Evolutionary conservation across 108 stramenopile species (phyloP), one percentile per base, ranked within the genome.

Genomic region (Fistulifera solaris): DNA sequence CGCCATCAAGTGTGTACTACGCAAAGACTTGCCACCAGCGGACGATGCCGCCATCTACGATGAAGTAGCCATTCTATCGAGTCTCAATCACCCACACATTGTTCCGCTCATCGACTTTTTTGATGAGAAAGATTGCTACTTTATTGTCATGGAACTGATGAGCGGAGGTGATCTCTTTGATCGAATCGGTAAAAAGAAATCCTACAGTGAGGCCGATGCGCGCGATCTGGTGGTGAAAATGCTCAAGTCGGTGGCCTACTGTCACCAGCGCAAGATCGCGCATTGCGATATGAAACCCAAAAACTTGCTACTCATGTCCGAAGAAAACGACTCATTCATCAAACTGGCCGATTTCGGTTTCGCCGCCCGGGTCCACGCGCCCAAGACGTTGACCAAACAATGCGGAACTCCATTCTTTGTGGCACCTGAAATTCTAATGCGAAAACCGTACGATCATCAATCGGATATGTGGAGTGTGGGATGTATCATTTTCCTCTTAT

Each of bases 401-500:
- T 95, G 91, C 41, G 94, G 94, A 8, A 93, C 94, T 22, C 94
- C 94, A 2, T 93, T 91, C 50, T 96, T 95, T 62, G 92, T 98
- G n/a, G 89, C 97, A 7, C 97, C 95, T 0, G 97, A 98, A 63
- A 94, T 98, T 54, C 67, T 98, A 0, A 61, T 81, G 65, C 61
- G 81, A 43, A 55, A 75, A 38, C 67, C 70, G 15, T 89, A 89
- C 40, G 87, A 89, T 69, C 74, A 81, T 59, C 71, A 80, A 42
- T 88, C 88, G 26, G 98, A 99, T 70, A 89, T 96, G 89, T 99
- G 98, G 98, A 84, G 84, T 41, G 68, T 89, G 8, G 98, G 98
- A 39, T 93, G 96, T 48, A 95, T 97, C 58, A 61, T 86, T 10
- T 99, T 86, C 65, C 77, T 95, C 13, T 69, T 99, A 17, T 65